Evolutionary conservation across 2,329 filamentous ascomycete species (phyloP), one percentile per base, ranked within the genome.

Genomic region (Emergomyces pasteurianus): DNA sequence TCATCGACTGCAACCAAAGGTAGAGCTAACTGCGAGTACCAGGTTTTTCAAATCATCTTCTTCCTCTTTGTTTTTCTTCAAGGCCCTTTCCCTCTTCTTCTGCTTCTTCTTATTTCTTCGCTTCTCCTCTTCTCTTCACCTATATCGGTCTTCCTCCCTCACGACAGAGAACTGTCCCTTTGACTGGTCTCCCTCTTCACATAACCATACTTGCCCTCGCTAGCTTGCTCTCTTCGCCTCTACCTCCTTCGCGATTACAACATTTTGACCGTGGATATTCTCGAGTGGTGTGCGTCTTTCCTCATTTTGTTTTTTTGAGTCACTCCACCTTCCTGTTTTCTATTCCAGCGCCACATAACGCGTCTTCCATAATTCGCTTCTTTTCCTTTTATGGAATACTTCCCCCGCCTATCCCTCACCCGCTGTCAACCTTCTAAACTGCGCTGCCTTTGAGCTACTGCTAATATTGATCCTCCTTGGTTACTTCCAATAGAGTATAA

Each of bases 221-320:
- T 21, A n/a, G n/a, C n/a, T n/a, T n/a, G n/a, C n/a, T n/a, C n/a
- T n/a, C n/a, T n/a, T n/a, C n/a, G n/a, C n/a, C n/a, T n/a, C n/a
- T n/a, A n/a, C n/a, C n/a, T n/a, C n/a, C 52, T 34, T 34, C 52
- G 21, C 53, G 21, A 23, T 42, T 43, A n/a, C 4, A 18, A 16
- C 23, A n/a, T 18, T 18, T 38, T 26, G 34, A 60, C 54, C 36
- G 58, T 58, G 50, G 58, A 61, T 61, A 61, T 63, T 63, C 63
- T 63, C 64, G 43, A 62, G 31, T 63, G 64, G 63, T 63, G 64
- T 64, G 54, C 55, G 61, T 52, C 50, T 58, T 58, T 42, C 28
- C 57, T 38, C 46, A n/a, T n/a, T n/a, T n/a, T n/a, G n/a, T n/a
- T n/a, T n/a, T n/a, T n/a, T n/a, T n/a, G n/a, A n/a, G n/a, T n/a